These are phyloP conservation scores for Coffea canephora DNA, from an alignment of 257 asterid species.

Conservation along the genomic window DNA sequence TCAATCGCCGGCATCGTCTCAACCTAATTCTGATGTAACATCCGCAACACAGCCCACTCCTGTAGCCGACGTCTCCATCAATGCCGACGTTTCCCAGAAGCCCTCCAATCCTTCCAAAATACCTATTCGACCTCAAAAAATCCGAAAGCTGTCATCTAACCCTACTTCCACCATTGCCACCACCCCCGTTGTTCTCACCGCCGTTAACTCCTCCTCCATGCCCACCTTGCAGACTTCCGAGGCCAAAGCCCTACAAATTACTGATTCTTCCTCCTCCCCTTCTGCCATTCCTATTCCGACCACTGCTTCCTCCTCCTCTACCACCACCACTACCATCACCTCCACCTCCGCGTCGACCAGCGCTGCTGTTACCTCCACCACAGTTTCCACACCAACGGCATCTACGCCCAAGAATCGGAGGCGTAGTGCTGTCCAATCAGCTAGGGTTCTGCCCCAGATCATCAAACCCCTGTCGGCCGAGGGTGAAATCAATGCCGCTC, in stretches of 20 bases:
- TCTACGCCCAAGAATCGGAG: conserved; percentile 49
- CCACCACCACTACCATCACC: background rate
- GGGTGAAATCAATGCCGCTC: conserved; percentile 65
- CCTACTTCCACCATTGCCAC: conserved; percentile 20
- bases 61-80: conserved; percentile 22
- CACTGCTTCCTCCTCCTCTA: conserved; percentile 25
- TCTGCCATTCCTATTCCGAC: conserved; percentile 20
- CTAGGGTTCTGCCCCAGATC: conserved; percentile 54
- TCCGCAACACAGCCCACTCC: conserved; percentile 29
- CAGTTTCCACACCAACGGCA: conserved; percentile 12
- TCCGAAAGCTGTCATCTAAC: conserved; percentile 66
- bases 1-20: conserved; percentile 30
- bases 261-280: conserved; percentile 31
- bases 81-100: conserved; percentile 26
- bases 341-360: conserved; percentile 13
- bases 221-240: conserved; percentile 18
- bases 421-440: conserved; percentile 49
- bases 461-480: conserved; percentile 63
- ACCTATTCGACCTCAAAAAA: conserved; percentile 92
- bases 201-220: background rate
- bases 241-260: conserved; percentile 12
- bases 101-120: conserved; percentile 78
- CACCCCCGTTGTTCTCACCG: conserved; percentile 5
- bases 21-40: conserved; percentile 36
- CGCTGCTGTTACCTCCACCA: conserved; percentile 14